phyloP scores from a whole-genome alignment of 331 rosid genomes.

The Malus hybrid region DNA sequence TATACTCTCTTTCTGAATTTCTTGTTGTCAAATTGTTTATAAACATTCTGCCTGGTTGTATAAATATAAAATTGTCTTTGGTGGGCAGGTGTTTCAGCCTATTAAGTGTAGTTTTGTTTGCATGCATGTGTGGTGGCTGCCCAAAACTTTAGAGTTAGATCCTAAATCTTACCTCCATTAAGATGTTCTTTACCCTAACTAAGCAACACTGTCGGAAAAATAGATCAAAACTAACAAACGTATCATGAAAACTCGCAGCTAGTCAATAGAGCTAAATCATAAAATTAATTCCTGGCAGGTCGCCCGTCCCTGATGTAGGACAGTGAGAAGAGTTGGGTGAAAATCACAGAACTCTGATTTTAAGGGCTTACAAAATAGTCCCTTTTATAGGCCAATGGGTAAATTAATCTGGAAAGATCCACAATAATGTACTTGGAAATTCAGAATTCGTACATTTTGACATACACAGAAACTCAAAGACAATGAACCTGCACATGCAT shows the following conservation, averaged over 20 bases:
- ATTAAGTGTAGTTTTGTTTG: background rate
- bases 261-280: background rate
- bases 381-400: background rate
- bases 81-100: background rate
- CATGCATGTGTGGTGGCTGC: background rate
- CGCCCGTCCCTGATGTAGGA: background rate
- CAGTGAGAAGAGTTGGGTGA: background rate
- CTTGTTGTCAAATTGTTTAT: background rate
- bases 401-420: background rate
- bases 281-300: background rate
- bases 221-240: background rate
- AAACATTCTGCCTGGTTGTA: background rate
- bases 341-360: background rate
- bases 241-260: background rate
- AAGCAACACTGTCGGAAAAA: background rate
- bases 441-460: background rate
- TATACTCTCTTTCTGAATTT: background rate
- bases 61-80: background rate
- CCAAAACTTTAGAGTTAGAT: background rate
- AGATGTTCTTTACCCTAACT: background rate
- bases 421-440: background rate
- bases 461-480: background rate
- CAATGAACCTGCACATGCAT: background rate
- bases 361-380: background rate
- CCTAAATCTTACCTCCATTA: background rate